Evolutionary conservation across 148 eudicot species (phyloP).

Genomic region (Camellia lanceoleosa): DNA sequence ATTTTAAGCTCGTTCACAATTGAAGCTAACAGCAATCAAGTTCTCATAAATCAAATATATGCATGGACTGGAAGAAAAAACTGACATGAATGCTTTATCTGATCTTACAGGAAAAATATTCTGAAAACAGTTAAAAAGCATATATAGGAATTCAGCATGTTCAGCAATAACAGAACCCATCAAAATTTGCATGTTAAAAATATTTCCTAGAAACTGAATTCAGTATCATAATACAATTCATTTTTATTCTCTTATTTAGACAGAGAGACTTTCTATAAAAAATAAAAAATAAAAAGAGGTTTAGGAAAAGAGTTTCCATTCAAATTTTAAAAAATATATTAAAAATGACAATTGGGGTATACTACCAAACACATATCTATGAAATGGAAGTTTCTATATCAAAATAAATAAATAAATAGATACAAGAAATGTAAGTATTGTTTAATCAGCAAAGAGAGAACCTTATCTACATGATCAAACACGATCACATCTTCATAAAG

Average conservation of each 20-base stretch:
- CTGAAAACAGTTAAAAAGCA: not conserved
- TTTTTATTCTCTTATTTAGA: not conserved
- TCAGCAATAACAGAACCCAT: not conserved
- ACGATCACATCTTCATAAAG: constrained; percentile 94
- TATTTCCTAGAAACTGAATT: not conserved
- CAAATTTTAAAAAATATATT: not conserved
- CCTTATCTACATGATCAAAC: constrained; percentile 98
- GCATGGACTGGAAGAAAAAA: not conserved
- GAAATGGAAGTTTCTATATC: not conserved
- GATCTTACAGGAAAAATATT: not conserved
- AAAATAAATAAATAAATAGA: not conserved
- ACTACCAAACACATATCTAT: not conserved
- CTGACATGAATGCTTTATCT: not conserved
- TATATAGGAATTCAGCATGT: not conserved
- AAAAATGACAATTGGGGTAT: not conserved
- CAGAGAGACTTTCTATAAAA: not conserved
- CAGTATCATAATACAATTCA: not conserved
- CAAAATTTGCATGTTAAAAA: not conserved
- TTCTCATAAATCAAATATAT: not conserved
- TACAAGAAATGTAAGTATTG: not conserved
- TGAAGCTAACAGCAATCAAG: not conserved
- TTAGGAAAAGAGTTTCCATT: not conserved
- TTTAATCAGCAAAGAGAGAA: constrained; percentile 21
- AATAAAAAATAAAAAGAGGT: not conserved
- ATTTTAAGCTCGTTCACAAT: not conserved